Percentiles rank a stretch among this genome's conserved stretches.
These are phyloP conservation scores for Penicillium hesseltinei DNA, from an alignment of 2,329 filamentous ascomycete species.

Conservation along the genomic window DNA sequence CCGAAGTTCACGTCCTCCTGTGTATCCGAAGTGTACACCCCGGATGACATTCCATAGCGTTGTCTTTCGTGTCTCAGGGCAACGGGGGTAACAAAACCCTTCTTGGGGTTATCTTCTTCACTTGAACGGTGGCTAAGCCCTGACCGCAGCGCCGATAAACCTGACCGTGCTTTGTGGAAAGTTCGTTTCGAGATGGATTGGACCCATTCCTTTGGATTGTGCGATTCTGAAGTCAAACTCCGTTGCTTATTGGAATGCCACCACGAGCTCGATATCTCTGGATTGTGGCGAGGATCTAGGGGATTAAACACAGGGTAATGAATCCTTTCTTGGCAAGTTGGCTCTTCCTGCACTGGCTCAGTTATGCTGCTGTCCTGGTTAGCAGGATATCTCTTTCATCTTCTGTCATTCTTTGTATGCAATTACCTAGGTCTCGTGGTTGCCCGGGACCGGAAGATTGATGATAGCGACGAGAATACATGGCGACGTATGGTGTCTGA, in stretches of 20 bases:
- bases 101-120: neutral
- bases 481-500: conserved; percentile 12
- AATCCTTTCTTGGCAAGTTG: conserved; percentile 32
- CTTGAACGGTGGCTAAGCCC: conserved; percentile 26
- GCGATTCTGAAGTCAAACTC: conserved; percentile 14
- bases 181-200: conserved; percentile 30
- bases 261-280: conserved; percentile 13
- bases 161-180: conserved; percentile 33
- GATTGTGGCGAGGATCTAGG: conserved; percentile 37
- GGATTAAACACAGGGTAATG: conserved; percentile 40
- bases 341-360: conserved; percentile 3
- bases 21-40: conserved; percentile 3
- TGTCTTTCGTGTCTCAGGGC: neutral
- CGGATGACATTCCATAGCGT: neutral
- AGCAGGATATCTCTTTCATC: neutral
- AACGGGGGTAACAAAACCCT: neutral
- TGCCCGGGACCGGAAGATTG: conserved; percentile 17
- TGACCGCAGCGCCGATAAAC: conserved; percentile 29
- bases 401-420: neutral
- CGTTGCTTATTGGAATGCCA: conserved; percentile 15
- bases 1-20: conserved; percentile 22
- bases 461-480: conserved; percentile 23
- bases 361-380: neutral
- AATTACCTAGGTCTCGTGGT: conserved; percentile 26
- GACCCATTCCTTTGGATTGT: conserved; percentile 25